phyloP scores from a whole-genome alignment of 352 stramenopile species.

The Globisporangium echinulatum region DNA sequence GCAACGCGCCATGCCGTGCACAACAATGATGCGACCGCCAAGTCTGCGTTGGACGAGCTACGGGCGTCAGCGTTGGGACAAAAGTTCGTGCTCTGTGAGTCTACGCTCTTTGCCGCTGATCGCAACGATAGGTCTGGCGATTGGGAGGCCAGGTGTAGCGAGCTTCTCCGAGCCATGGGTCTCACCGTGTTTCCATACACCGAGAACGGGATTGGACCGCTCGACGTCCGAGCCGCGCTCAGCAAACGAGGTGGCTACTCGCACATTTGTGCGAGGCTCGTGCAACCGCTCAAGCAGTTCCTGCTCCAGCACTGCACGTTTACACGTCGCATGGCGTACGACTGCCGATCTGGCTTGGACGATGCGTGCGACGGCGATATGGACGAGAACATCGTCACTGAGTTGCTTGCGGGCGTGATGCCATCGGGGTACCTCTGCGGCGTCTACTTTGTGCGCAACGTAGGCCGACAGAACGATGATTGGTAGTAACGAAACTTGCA shows the following conservation, averaged over 20 bases:
- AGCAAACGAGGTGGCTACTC: neutral
- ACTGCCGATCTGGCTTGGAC: neutral
- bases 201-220: neutral
- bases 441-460: neutral
- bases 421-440: neutral
- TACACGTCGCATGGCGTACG: neutral
- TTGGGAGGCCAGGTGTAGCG: neutral
- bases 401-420: neutral
- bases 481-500: no score
- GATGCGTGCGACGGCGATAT: neutral
- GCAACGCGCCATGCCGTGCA: neutral
- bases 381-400: neutral
- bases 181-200: neutral
- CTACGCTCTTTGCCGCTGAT: neutral
- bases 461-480: neutral
- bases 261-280: neutral
- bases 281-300: neutral
- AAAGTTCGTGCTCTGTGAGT: neutral
- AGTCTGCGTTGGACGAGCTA: neutral
- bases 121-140: neutral
- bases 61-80: neutral
- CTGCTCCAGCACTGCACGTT: neutral
- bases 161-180: neutral
- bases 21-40: neutral
- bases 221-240: neutral